phyloP scores from a whole-genome alignment of 1,284 basidiomycete species.

The Fistulina hepatica region DNA sequence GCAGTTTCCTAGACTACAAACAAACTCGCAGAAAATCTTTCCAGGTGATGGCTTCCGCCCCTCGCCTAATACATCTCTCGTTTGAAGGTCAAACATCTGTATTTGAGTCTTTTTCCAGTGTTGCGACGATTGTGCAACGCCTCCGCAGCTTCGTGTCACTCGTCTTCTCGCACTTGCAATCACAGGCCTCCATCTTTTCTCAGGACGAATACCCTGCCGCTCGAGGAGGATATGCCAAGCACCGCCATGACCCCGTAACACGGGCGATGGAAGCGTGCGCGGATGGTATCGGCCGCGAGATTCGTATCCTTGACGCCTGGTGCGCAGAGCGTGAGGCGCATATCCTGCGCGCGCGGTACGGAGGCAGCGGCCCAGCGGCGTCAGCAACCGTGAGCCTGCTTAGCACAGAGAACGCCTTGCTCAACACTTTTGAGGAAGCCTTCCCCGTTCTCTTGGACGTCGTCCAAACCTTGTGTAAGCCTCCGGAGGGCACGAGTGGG shows the following conservation, averaged over 20 bases:
- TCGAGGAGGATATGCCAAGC: conserved; percentile 10
- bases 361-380: conserved; percentile 25
- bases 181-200: conserved; percentile 14
- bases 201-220: conserved; percentile 15
- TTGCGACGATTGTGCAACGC: conserved; percentile 46
- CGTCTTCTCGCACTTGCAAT: conserved; percentile 24
- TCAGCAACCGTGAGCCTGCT: conserved; percentile 56
- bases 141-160: conserved; percentile 48
- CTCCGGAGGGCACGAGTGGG: conserved; percentile 7
- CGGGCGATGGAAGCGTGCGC: conserved; percentile 74
- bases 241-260: conserved; percentile 24
- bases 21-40: neutral
- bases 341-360: conserved; percentile 45
- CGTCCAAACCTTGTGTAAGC: conserved; percentile 27
- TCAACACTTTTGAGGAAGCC: conserved; percentile 42
- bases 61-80: conserved; percentile 55
- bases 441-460: conserved; percentile 47
- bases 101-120: conserved; percentile 40
- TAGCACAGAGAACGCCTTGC: conserved; percentile 46
- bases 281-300: conserved; percentile 54
- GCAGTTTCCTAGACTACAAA: neutral
- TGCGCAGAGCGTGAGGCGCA: conserved; percentile 57
- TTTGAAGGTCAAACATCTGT: conserved; percentile 52
- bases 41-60: conserved; percentile 42
- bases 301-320: conserved; percentile 55